A percentile compares a stretch with the other conserved stretches of the same genome.
These are phyloP conservation scores for Trichophyton equinum DNA, from an alignment of 2,329 filamentous ascomycete genomes.

Conservation along the genomic window DNA sequence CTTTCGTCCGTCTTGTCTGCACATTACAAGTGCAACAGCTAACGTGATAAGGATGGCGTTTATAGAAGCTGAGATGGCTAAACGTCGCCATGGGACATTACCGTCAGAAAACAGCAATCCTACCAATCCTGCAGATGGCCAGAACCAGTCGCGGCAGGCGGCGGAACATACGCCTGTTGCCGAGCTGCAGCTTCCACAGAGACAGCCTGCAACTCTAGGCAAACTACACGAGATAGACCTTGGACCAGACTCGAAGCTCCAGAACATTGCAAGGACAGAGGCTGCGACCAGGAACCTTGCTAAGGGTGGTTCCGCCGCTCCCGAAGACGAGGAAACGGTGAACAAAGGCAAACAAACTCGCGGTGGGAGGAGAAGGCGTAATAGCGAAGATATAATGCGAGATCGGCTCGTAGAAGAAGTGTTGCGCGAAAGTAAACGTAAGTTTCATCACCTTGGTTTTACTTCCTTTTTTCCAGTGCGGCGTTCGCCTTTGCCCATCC, in stretches of 20 bases:
- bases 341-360: conserved; percentile 32
- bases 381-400: conserved; percentile 41
- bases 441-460: conserved; percentile 12
- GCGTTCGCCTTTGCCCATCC: neutral
- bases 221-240: conserved; percentile 48
- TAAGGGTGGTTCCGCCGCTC: conserved; percentile 19
- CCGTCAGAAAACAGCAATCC: conserved; percentile 9
- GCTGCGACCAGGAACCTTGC: conserved; percentile 33
- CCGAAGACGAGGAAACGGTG: conserved; percentile 18
- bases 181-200: conserved; percentile 22
- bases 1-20: neutral
- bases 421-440: conserved; percentile 43
- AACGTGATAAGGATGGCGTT: conserved; percentile 54
- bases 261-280: conserved; percentile 34
- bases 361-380: conserved; percentile 34
- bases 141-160: neutral
- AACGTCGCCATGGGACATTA: conserved; percentile 21
- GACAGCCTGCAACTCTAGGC: conserved; percentile 41
- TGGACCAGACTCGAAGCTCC: conserved; percentile 33
- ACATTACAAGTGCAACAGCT: conserved; percentile 27
- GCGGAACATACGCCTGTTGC: conserved; percentile 6
- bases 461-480: neutral
- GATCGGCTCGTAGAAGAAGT: conserved; percentile 46
- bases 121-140: conserved; percentile 2
- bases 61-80: conserved; percentile 55